Percentiles rank a stretch among this genome's conserved stretches.
phyloP scores from a whole-genome alignment of 352 stramenopile genomes.

The Pythium phragmiticola region DNA sequence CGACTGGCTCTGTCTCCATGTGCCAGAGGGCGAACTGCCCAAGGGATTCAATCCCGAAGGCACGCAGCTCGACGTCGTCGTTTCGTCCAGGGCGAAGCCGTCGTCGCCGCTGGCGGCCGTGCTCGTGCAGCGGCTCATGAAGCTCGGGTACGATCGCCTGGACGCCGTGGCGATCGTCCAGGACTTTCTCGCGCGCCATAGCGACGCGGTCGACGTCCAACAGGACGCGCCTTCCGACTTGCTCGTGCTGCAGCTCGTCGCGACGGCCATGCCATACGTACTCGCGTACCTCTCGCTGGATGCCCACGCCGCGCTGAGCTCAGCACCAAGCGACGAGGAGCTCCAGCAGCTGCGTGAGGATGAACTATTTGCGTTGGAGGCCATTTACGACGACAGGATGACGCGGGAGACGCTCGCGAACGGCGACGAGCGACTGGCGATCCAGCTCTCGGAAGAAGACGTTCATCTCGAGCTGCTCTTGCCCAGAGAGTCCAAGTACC shows the following conservation, averaged over 20 bases:
- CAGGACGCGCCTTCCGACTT: conserved; percentile 39
- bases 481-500: conserved; percentile 51
- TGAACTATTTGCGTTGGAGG: conserved; percentile 75
- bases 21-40: conserved; percentile 70
- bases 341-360: conserved; percentile 56
- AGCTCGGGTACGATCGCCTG: conserved; percentile 70
- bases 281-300: conserved; percentile 34
- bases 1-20: conserved; percentile 83
- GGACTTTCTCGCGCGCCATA: conserved; percentile 28
- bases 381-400: conserved; percentile 83
- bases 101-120: conserved; percentile 31
- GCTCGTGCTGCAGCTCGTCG: conserved; percentile 40
- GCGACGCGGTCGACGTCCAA: conserved; percentile 9
- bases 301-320: not conserved
- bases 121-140: conserved; percentile 74
- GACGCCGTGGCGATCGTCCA: conserved; percentile 51
- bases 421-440: conserved; percentile 35
- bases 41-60: conserved; percentile 86
- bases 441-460: conserved; percentile 45
- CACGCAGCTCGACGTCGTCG: conserved; percentile 88
- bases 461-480: conserved; percentile 63
- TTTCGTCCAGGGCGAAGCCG: conserved; percentile 15
- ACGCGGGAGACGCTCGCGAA: conserved; percentile 30
- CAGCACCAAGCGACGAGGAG: conserved; percentile 34
- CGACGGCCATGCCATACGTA: conserved; percentile 42